phyloP scores from a whole-genome alignment of 1,284 basidiomycete species.

The Apiotrichum laibachii region DNA sequence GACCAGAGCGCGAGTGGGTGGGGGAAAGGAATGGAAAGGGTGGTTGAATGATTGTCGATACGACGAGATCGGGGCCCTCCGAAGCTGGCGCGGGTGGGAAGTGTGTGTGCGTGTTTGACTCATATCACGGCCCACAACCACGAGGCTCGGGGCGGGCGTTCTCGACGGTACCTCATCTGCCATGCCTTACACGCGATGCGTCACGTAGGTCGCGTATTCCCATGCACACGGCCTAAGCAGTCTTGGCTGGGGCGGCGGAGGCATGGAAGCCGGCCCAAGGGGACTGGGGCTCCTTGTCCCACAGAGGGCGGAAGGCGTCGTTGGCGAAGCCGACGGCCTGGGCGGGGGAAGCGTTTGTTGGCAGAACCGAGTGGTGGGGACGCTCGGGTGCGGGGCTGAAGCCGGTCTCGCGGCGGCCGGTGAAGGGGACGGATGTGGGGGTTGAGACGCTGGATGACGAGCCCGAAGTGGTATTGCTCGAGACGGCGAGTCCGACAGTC shows the following conservation, averaged over 20 bases:
- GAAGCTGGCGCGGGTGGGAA: no score
- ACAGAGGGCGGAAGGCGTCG: conserved; percentile 44
- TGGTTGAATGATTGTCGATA: no score
- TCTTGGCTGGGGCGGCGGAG: neutral
- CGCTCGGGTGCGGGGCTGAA: conserved; percentile 21
- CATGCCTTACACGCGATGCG: no score
- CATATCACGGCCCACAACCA: no score
- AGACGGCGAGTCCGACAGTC: neutral
- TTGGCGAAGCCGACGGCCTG: conserved; percentile 37
- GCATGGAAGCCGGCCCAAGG: conserved; percentile 12
- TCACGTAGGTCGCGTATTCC: neutral
- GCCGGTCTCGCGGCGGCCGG: conserved; percentile 28
- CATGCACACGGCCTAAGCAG: neutral
- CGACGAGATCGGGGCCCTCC: no score
- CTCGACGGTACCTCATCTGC: no score
- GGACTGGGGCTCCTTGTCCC: conserved; percentile 22
- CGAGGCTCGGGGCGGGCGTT: no score
- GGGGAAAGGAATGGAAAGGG: no score
- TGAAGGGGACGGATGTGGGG: conserved; percentile 3
- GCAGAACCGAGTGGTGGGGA: conserved; percentile 34
- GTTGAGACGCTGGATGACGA: neutral
- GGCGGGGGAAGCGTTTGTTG: conserved; percentile 33
- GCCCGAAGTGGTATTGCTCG: neutral
- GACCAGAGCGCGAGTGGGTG: no score
- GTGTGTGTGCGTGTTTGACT: no score